Evolutionary conservation across 495 filamentous ascomycete genomes (phyloP).

Genomic region (Schizothecium vesticola): DNA sequence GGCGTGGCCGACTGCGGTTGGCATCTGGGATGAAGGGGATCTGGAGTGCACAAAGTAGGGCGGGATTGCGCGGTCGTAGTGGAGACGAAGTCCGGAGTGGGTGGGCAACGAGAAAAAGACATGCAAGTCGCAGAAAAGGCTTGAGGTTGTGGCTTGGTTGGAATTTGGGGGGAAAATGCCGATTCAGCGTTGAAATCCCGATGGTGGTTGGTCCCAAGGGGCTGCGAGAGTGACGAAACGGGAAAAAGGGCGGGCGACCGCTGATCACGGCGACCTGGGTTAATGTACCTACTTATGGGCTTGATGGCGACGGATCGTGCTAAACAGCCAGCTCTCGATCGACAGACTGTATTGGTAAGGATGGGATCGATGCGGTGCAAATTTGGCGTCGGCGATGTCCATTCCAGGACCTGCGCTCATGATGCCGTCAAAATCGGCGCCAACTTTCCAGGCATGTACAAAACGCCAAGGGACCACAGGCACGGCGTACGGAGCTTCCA

Average conservation of each 20-base stretch:
- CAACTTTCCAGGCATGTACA: neutral
- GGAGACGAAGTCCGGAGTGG: neutral
- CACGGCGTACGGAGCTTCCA: too few species aligned
- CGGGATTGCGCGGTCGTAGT: neutral
- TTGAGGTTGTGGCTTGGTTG: neutral
- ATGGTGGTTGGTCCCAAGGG: neutral
- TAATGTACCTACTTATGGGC: neutral
- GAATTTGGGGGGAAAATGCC: neutral
- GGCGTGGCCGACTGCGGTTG: neutral
- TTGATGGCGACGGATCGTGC: neutral
- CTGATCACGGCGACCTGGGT: neutral
- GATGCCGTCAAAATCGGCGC: neutral
- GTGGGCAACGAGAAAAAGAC: neutral
- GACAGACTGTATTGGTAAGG: neutral
- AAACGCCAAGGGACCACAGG: too few species aligned
- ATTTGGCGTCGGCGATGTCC: neutral
- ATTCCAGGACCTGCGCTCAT: neutral
- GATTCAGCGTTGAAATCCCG: neutral
- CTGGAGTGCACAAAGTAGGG: neutral
- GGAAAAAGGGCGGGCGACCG: neutral
- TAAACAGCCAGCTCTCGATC: neutral
- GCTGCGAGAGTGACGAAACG: too few species aligned
- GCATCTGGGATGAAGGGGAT: neutral
- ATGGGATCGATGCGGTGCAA: neutral
- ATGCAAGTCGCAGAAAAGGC: neutral